Conservation (phyloP, 176 grass and related monocot genomes). For the Urochloa ruziziensis region DNA sequence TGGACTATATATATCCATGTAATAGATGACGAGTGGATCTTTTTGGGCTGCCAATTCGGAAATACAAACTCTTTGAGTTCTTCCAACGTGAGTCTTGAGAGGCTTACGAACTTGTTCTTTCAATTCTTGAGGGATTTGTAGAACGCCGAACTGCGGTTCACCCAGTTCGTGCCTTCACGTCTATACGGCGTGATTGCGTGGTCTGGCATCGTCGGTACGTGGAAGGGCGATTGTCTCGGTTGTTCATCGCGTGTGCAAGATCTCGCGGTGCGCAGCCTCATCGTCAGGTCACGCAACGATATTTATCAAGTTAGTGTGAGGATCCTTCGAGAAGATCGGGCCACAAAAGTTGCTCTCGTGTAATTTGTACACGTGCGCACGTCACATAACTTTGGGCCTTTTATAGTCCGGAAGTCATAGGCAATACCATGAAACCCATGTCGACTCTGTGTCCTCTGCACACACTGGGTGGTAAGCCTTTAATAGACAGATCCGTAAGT, state of each 20-base stretch:
- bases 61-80: not conserved
- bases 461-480: too few species aligned
- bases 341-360: not conserved
- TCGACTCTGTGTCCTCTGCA: too few species aligned
- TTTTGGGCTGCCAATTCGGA: not conserved
- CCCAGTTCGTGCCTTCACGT: not conserved
- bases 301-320: not conserved
- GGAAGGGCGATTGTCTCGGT: not conserved
- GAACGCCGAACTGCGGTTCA: not conserved
- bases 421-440: too few species aligned
- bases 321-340: not conserved
- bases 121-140: not conserved
- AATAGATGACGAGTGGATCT: not conserved
- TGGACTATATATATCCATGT: not conserved
- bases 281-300: not conserved
- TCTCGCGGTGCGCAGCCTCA: not conserved
- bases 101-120: not conserved
- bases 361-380: not conserved
- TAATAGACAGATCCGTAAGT: too few species aligned
- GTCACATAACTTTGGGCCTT: too few species aligned
- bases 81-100: not conserved
- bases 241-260: not conserved
- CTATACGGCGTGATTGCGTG: not conserved
- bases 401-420: too few species aligned
- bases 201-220: not conserved